Conservation (phyloP, 2,329 filamentous ascomycete species). For the Verticillium nonalfalfae region DNA sequence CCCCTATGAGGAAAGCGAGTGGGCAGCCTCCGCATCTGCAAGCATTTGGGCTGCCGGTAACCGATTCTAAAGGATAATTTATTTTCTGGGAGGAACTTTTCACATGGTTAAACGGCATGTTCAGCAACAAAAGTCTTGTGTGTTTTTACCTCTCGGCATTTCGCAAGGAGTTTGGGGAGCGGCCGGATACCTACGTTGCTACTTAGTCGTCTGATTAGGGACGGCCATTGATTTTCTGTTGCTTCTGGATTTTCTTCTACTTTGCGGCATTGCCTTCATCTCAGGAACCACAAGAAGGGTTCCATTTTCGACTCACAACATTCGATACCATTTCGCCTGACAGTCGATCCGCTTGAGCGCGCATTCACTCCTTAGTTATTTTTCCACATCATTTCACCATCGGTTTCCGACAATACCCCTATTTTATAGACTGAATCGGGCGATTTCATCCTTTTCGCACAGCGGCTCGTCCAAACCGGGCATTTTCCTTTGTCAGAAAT, state of each 20-base stretch:
- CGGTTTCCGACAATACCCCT: slow-evolving; percentile 12
- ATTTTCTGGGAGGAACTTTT: background rate
- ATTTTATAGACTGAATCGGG: slow-evolving; percentile 12
- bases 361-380: slow-evolving; percentile 6
- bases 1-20: slow-evolving; percentile 89
- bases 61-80: slow-evolving; percentile 40
- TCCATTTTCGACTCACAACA: slow-evolving; percentile 8
- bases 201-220: slow-evolving; percentile 1
- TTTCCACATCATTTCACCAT: slow-evolving; percentile 1
- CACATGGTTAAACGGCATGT: slow-evolving; percentile 1
- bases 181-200: slow-evolving; percentile 3
- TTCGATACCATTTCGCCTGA: slow-evolving; percentile 12
- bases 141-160: slow-evolving; percentile 5
- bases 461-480: background rate
- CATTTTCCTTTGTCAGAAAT: background rate
- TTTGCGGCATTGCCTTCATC: slow-evolving; percentile 5
- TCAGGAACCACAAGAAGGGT: slow-evolving; percentile 4
- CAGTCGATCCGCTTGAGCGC: slow-evolving; percentile 6
- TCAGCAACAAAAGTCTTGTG: slow-evolving; percentile 5
- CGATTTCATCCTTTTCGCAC: background rate
- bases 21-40: slow-evolving; percentile 76
- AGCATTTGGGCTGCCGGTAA: slow-evolving; percentile 72
- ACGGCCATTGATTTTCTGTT: slow-evolving; percentile 3
- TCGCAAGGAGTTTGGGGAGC: slow-evolving; percentile 11
- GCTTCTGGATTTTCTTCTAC: slow-evolving; percentile 9